Evolutionary conservation across 306 rosid genomes (phyloP), one percentile per base, ranked within the genome.

Genomic region (Medicago truncatula): DNA sequence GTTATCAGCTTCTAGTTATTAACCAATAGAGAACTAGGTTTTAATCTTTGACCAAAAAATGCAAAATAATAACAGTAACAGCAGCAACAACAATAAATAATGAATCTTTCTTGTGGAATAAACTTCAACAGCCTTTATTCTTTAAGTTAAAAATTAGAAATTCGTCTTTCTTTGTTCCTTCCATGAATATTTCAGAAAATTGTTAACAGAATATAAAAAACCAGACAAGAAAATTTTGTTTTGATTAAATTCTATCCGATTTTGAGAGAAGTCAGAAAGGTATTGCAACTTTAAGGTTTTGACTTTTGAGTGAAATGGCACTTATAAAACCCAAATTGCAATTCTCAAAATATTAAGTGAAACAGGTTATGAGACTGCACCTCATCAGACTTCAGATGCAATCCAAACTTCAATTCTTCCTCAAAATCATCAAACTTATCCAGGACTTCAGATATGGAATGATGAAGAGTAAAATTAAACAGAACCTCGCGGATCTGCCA

Each of bases 401-500:
- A 82, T 68, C 93, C 96, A 69, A 21, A 59, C 88, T 74, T 88
- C 86, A 95, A 73, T 86, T 90, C 87, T 59, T 83, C 72, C 89
- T 81, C 88, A 67, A 95, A 79, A 78, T 89, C 88, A 53, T 56
- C 78, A 70, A 90, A 84, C 61, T 83, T 81, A 20, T 84, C 92
- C 61, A 95, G 81, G 43, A 92, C 75, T 50, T 87, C 91, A 9
- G 91, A 80, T 40, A 86, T 82, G 52, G 98, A 90, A 82, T 88
- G 89, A 41, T 89, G 61, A 59, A 92, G 93, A 68, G 96, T 92
- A 86, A 95, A 92, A 77, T 90, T 89, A 75, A 95, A 95, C 43
- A 89, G 82, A 79, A 85, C 81, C 92, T 89, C 85, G 7, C 92
- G 96, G 15, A 74, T 86, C 85, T 77, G 86, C 97, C 96, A 88